Evolutionary conservation across 352 stramenopile genomes (phyloP), one percentile per base, ranked within the genome.

Genomic region (Phytophthora lateralis): DNA sequence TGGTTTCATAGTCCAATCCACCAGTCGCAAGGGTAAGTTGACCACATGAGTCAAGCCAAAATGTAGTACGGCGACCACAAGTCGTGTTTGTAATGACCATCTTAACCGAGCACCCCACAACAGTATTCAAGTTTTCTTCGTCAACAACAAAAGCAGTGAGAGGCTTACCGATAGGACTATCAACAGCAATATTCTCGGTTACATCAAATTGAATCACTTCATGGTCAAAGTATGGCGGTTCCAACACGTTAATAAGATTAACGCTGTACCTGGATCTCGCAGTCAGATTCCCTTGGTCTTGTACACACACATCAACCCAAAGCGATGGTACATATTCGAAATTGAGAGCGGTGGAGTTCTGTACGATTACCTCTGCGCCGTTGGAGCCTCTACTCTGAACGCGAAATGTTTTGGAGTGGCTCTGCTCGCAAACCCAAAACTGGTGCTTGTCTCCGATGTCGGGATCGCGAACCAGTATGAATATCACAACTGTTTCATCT

Each of bases 371-470:
- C 4, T 70, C 15, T 11, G 54, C 65, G 4, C 35, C 54, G 18
- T 62, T 48, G 0, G n/a, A 6, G 9, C 49, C 59, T 15, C 30
- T 60, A 11, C 30, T 30, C 35, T 75, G 53, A 6, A 89, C 45
- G 6, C 54, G 35, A 63, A 89, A 87, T 0, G 67, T 60, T 9
- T 59, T 44, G 4, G 24, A 3, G 8, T 75, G 47, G 35, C 72
- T 87, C 50, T 89, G 69, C 20, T 69, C 76, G 12, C 79, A 89
- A 6, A 72, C 44, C 63, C 58, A 82, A 45, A 85, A 85, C 14
- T 59, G 41, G 17, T 80, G 57, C 0, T 51, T 5, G 4, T 89
- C 76, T 15, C 69, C 44, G 4, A 48, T 48, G 20, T 89, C 79
- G 0, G 66, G 68, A 45, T 89, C 79, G 10, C 39, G 37, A 6